A percentile compares a stretch with the other conserved stretches of the same genome.
These are phyloP conservation scores for Hyaloperonospora arabidopsidis DNA, from an alignment of 352 stramenopile species.

Conservation along the genomic window DNA sequence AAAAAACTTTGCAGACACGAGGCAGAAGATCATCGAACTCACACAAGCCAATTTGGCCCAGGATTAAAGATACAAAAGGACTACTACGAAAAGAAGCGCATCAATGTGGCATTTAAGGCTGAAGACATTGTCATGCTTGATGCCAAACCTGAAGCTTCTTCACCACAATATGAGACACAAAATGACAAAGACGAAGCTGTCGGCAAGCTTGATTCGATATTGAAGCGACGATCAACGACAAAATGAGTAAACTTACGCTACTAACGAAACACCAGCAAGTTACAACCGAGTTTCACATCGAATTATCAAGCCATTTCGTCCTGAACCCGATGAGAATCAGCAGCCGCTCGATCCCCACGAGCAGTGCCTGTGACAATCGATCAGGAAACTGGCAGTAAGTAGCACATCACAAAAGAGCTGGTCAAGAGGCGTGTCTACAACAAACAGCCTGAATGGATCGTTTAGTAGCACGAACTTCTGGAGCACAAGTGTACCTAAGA, in stretches of 20 bases:
- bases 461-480: not conserved
- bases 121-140: conserved; percentile 8
- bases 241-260: not conserved
- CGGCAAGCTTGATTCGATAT: not conserved
- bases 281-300: not conserved
- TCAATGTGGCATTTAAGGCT: conserved; percentile 3
- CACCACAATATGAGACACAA: too few species aligned
- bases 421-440: not conserved
- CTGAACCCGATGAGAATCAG: not conserved
- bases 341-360: not conserved
- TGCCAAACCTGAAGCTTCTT: not conserved
- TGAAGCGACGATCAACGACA: not conserved
- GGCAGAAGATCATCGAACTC: conserved; percentile 5
- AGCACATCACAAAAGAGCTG: not conserved
- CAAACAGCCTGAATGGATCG: conserved; percentile 7
- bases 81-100: conserved; percentile 15
- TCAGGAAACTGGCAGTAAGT: not conserved
- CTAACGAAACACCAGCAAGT: not conserved
- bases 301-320: not conserved
- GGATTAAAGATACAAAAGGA: conserved; percentile 7
- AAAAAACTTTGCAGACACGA: conserved; percentile 1
- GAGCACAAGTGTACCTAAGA: not conserved
- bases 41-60: conserved; percentile 4
- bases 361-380: not conserved
- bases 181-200: too few species aligned